These are phyloP conservation scores for Stylonectria norvegica DNA, from an alignment of 2,329 filamentous ascomycete genomes.

Conservation along the genomic window DNA sequence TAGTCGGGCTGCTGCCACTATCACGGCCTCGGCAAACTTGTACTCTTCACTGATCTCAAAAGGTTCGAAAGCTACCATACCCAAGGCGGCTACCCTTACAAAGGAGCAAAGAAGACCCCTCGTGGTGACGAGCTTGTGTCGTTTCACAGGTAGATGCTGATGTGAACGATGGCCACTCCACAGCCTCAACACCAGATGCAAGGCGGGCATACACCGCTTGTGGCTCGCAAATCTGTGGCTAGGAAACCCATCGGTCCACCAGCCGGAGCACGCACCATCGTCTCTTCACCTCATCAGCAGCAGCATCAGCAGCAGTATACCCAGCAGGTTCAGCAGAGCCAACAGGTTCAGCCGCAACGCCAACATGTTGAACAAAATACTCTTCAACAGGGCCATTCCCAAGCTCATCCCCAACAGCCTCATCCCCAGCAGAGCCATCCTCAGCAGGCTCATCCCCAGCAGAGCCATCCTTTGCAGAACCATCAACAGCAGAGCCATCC, in stretches of 20 bases:
- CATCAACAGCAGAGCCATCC: neutral
- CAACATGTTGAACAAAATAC: neutral
- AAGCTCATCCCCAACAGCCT: too few relatives aligned
- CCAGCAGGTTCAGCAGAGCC: neutral
- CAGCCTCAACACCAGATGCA: neutral
- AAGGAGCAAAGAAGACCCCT: too few relatives aligned
- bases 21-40: neutral
- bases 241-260: constrained; percentile 1
- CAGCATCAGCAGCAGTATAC: constrained; percentile 1
- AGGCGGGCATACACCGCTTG: neutral
- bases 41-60: neutral
- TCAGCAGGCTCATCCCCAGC: neutral
- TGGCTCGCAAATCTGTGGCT: constrained; percentile 1
- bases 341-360: neutral
- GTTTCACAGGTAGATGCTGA: too few relatives aligned
- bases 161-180: neutral
- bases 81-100: neutral
- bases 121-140: too few relatives aligned
- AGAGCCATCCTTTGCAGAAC: neutral
- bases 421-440: neutral
- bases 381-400: neutral
- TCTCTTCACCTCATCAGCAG: neutral
- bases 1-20: neutral
- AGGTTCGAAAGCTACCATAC: neutral
- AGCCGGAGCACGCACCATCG: neutral